A percentile compares a stretch with the other conserved stretches of the same genome.
Evolutionary conservation across 148 eudicot genomes (phyloP).

Genomic region (Rhododendron ferrugineum): DNA sequence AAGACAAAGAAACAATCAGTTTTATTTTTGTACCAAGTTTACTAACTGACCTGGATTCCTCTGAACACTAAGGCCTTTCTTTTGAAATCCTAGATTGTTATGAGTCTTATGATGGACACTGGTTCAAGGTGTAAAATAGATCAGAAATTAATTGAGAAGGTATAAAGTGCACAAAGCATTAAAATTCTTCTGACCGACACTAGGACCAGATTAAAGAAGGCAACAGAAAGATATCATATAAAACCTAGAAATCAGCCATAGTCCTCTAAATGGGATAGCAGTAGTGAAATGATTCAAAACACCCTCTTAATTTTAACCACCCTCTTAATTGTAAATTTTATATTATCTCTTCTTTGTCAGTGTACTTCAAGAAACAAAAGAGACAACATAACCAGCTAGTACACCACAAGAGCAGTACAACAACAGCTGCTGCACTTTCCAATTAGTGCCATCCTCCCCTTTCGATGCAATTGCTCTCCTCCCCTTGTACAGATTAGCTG

Average conservation of each 20-base stretch:
- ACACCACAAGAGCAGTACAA: conserved; percentile 52
- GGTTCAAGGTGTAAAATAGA: background rate
- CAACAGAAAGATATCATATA: background rate
- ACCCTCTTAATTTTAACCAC: background rate
- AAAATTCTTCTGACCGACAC: background rate
- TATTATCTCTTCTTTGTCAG: background rate
- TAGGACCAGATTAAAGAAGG: background rate
- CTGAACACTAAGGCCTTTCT: too few species aligned
- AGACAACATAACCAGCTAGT: conserved; percentile 53
- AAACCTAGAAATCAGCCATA: background rate
- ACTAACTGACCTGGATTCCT: too few species aligned
- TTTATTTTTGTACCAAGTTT: background rate
- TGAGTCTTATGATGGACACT: background rate
- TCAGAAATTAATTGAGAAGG: background rate
- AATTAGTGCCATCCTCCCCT: conserved; percentile 41
- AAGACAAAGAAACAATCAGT: background rate
- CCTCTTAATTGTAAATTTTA: background rate
- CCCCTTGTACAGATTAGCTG: conserved; percentile 65
- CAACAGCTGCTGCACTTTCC: conserved; percentile 48
- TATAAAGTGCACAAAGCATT: background rate
- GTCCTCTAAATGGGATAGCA: background rate
- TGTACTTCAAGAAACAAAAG: background rate
- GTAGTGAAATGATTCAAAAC: background rate
- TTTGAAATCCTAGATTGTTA: background rate
- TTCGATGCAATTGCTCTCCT: conserved; percentile 56